A percentile compares a stretch with the other conserved stretches of the same genome.
phyloP scores from a whole-genome alignment of 192 early-diverging fungal genomes.

The Rhizophagus prolifer region DNA sequence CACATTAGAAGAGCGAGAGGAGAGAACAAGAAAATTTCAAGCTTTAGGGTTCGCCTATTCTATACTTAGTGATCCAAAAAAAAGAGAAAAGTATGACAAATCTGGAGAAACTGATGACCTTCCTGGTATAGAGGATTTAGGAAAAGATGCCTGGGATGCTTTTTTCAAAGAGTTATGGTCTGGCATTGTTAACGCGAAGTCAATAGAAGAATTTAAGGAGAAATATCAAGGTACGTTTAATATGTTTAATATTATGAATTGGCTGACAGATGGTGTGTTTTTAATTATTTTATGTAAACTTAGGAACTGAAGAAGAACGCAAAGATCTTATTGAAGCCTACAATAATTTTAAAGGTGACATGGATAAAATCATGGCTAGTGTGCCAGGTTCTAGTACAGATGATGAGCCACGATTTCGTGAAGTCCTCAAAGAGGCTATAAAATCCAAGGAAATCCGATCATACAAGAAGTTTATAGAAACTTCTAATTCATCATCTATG shows the following conservation, averaged over 20 bases:
- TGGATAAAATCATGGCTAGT: conserved; percentile 64
- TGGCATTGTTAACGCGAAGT: conserved; percentile 68
- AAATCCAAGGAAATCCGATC: conserved; percentile 49
- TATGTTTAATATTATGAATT: too few species aligned
- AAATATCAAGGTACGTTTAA: conserved; percentile 63
- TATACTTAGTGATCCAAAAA: conserved; percentile 65
- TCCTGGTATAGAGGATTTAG: conserved; percentile 33
- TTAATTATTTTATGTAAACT: background rate
- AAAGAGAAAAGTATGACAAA: conserved; percentile 68
- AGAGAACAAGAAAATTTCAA: conserved; percentile 74
- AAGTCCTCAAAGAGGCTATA: conserved; percentile 68
- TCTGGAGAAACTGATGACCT: conserved; percentile 60
- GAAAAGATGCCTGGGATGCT: conserved; percentile 67
- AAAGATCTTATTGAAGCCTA: conserved; percentile 70
- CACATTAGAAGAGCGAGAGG: conserved; percentile 52
- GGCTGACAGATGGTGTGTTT: background rate
- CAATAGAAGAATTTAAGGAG: conserved; percentile 70
- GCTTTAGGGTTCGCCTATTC: conserved; percentile 72
- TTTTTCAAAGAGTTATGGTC: conserved; percentile 79
- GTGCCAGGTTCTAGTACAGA: conserved; percentile 61
- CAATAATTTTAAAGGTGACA: conserved; percentile 62
- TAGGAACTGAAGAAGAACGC: conserved; percentile 74
- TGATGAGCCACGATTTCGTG: conserved; percentile 63
- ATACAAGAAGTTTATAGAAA: conserved; percentile 54
- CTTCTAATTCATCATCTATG: conserved; percentile 45